Percentiles rank a stretch among this genome's conserved stretches.
Conservation (phyloP, 139 green algal genomes). For the Volvox reticuliferus region DNA sequence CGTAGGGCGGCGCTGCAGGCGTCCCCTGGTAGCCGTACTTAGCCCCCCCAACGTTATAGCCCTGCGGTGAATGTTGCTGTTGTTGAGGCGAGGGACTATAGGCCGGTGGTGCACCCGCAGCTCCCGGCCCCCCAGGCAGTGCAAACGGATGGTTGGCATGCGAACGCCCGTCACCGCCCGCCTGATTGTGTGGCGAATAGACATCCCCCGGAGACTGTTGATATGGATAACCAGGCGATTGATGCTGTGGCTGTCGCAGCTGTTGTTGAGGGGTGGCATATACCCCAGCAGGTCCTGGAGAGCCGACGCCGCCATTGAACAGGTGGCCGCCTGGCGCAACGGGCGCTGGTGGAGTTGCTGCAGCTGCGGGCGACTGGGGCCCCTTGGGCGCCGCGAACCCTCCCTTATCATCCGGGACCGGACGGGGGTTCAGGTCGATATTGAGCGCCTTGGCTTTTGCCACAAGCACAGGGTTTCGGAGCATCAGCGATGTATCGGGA, state of each 20-base stretch:
- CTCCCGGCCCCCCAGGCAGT: background rate
- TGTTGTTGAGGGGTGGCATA: slow-evolving; percentile 31
- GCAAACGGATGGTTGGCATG: slow-evolving; percentile 23
- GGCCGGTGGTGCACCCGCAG: background rate
- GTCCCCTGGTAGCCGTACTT: background rate
- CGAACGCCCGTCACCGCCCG: background rate
- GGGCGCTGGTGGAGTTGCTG: background rate
- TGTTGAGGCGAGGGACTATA: too few species aligned
- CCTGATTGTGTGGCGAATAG: slow-evolving; percentile 30
- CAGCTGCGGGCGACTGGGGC: background rate
- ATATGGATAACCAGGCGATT: slow-evolving; percentile 4
- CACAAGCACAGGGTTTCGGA: slow-evolving; percentile 46
- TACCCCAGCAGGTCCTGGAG: background rate
- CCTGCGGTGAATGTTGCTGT: too few species aligned
- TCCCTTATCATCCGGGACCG: background rate
- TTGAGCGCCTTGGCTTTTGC: slow-evolving; percentile 55
- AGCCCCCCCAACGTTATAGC: background rate
- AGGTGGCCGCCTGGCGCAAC: background rate
- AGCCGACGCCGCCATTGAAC: background rate
- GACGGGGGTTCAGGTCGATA: slow-evolving; percentile 55
- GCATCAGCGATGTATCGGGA: slow-evolving; percentile 50
- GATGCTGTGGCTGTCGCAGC: slow-evolving; percentile 6
- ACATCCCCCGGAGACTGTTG: slow-evolving; percentile 8
- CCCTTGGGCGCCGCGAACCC: slow-evolving; percentile 33
- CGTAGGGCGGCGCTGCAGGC: background rate